Conservation (phyloP, 75 land plant genomes). For the Pinus taeda region DNA sequence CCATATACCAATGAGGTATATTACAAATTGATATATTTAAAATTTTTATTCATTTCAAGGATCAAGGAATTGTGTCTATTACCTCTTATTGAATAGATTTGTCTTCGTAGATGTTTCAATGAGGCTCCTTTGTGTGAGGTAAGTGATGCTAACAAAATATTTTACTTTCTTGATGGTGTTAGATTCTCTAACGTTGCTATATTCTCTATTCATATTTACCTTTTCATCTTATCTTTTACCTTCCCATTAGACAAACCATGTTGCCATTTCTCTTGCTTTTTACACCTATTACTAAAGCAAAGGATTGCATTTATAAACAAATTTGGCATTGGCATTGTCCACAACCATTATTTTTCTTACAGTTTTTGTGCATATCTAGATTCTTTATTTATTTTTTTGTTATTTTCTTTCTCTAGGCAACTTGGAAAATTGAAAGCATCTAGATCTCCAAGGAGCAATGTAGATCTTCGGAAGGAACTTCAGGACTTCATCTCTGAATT, state of each 20-base stretch:
- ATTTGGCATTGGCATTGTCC: not conserved
- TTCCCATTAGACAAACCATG: not conserved
- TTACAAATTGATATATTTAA: not conserved
- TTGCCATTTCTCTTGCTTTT: not conserved
- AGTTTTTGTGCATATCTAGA: not conserved
- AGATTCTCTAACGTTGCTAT: not conserved
- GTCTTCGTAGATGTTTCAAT: not conserved
- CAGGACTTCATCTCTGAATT: constrained; percentile 7
- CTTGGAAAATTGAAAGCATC: constrained; percentile 4
- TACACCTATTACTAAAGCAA: not conserved
- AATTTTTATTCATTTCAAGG: no score
- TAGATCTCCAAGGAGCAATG: not conserved
- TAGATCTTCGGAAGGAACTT: constrained; percentile 4
- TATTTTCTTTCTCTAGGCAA: not conserved
- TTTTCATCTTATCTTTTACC: not conserved
- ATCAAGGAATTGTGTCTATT: not conserved
- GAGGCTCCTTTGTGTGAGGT: not conserved
- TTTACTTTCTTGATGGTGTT: not conserved
- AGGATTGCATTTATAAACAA: not conserved
- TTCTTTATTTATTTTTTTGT: not conserved
- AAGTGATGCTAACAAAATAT: not conserved
- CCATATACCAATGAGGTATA: not conserved
- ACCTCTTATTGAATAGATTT: not conserved
- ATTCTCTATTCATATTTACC: not conserved
- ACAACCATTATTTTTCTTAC: not conserved